Percentiles rank a stretch among this genome's conserved stretches.
These are phyloP conservation scores for Fusarium anthophilum DNA, from an alignment of 2,329 filamentous ascomycete genomes.

Conservation along the genomic window DNA sequence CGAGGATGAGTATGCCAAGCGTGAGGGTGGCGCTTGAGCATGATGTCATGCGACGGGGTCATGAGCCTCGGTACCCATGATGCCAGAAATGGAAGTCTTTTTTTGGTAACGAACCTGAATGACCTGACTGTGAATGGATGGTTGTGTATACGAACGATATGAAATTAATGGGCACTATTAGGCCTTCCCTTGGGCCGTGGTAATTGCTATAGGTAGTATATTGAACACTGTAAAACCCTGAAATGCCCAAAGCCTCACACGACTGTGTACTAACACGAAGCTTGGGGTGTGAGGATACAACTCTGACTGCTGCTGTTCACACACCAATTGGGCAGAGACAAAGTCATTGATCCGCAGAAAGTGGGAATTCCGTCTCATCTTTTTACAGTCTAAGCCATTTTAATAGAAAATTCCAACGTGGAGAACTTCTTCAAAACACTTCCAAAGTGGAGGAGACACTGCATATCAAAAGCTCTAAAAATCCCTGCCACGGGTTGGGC, in stretches of 20 bases:
- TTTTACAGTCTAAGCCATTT: constrained; percentile 11
- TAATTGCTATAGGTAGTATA: constrained; percentile 5
- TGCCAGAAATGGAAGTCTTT: constrained; percentile 2
- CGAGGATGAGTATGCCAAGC: constrained; percentile 71
- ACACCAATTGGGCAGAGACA: constrained; percentile 14
- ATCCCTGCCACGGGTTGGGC: constrained; percentile 34
- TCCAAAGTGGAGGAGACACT: constrained; percentile 26
- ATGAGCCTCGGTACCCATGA: constrained; percentile 29
- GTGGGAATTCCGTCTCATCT: constrained; percentile 13
- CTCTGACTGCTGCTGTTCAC: not conserved
- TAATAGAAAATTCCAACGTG: constrained; percentile 8
- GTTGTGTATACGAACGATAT: not conserved
- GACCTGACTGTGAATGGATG: not conserved
- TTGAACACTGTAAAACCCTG: not conserved
- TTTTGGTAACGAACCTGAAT: constrained; percentile 12
- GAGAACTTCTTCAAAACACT: constrained; percentile 4
- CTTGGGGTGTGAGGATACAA: constrained; percentile 15
- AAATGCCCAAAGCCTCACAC: not conserved
- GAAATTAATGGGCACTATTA: constrained; percentile 6
- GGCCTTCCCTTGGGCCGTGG: not conserved
- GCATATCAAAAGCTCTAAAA: constrained; percentile 10
- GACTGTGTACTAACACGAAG: not conserved
- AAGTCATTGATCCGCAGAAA: constrained; percentile 5
- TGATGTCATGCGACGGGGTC: constrained; percentile 38
- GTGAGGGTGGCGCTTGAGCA: constrained; percentile 67